Conservation (phyloP, 352 stramenopile species). For the Globisporangium uncinulatum region DNA sequence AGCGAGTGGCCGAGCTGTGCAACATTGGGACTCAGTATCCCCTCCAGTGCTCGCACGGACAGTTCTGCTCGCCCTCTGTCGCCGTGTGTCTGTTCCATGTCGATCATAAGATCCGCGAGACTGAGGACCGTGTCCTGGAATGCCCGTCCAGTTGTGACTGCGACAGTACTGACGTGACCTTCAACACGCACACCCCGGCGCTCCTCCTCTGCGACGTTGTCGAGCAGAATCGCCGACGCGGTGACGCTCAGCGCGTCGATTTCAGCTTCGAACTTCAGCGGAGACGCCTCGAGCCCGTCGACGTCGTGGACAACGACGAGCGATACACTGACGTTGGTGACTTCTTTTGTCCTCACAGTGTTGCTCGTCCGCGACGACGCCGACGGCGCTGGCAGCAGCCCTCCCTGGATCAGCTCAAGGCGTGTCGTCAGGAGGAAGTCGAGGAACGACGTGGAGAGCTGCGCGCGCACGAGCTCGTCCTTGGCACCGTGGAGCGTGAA, state of each 20-base stretch:
- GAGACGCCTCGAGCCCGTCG: neutral
- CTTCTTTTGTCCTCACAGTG: constrained; percentile 7
- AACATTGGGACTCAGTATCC: constrained; percentile 4
- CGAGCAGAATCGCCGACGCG: constrained; percentile 2
- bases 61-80: neutral
- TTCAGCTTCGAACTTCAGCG: constrained; percentile 2
- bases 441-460: constrained; percentile 37
- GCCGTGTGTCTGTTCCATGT: constrained; percentile 4
- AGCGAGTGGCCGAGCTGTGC: constrained; percentile 10
- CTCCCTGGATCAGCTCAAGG: constrained; percentile 30
- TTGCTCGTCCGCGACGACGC: neutral
- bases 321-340: constrained; percentile 5
- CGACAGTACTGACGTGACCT: neutral
- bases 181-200: neutral
- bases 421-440: constrained; percentile 29
- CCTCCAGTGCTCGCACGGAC: constrained; percentile 1
- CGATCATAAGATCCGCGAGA: constrained; percentile 3
- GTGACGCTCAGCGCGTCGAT: neutral
- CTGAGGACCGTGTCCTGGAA: constrained; percentile 8
- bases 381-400: constrained; percentile 8
- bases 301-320: constrained; percentile 10
- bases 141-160: constrained; percentile 1
- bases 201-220: neutral
- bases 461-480: constrained; percentile 24
- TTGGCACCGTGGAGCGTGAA: constrained; percentile 27